phyloP scores from a whole-genome alignment of 345 rosid genomes.

The Linum tenue region DNA sequence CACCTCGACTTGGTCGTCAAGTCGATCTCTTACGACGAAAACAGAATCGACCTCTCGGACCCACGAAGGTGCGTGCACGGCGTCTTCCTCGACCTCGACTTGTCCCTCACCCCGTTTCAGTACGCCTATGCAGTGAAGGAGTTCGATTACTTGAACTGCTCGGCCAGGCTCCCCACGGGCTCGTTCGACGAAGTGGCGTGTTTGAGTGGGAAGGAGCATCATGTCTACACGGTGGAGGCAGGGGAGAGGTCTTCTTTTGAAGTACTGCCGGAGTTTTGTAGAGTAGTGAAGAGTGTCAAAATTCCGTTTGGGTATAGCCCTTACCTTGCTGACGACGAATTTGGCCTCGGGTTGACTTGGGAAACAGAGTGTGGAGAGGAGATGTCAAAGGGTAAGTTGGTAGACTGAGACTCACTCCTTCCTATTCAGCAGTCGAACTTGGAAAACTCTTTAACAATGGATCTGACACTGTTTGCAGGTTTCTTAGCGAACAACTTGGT shows the following conservation, averaged over 20 bases:
- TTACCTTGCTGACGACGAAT: slow-evolving; percentile 40
- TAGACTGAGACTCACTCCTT: background rate
- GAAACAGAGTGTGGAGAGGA: slow-evolving; percentile 15
- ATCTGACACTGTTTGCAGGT: background rate
- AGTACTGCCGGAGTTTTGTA: slow-evolving; percentile 29
- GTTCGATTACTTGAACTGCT: slow-evolving; percentile 52
- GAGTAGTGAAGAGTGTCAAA: slow-evolving; percentile 33
- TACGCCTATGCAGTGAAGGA: slow-evolving; percentile 38
- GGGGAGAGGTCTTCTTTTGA: slow-evolving; percentile 16
- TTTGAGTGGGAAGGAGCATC: slow-evolving; percentile 33
- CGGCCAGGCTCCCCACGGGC: slow-evolving; percentile 19
- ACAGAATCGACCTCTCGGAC: slow-evolving; percentile 35
- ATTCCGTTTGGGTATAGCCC: slow-evolving; percentile 50
- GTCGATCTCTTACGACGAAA: slow-evolving; percentile 35
- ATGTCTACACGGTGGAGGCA: slow-evolving; percentile 39
- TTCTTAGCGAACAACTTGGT: background rate
- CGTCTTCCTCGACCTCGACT: slow-evolving; percentile 53
- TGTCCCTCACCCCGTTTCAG: slow-evolving; percentile 37
- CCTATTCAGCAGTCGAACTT: background rate
- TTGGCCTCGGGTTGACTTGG: slow-evolving; percentile 62
- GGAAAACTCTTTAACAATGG: background rate
- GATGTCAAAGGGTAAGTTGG: slow-evolving; percentile 1
- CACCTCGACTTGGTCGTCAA: slow-evolving; percentile 40
- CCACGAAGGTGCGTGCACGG: slow-evolving; percentile 44
- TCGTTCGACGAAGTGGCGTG: slow-evolving; percentile 36